phyloP scores from a whole-genome alignment of 2,329 filamentous ascomycete species.

The Colletotrichum paranaense region DNA sequence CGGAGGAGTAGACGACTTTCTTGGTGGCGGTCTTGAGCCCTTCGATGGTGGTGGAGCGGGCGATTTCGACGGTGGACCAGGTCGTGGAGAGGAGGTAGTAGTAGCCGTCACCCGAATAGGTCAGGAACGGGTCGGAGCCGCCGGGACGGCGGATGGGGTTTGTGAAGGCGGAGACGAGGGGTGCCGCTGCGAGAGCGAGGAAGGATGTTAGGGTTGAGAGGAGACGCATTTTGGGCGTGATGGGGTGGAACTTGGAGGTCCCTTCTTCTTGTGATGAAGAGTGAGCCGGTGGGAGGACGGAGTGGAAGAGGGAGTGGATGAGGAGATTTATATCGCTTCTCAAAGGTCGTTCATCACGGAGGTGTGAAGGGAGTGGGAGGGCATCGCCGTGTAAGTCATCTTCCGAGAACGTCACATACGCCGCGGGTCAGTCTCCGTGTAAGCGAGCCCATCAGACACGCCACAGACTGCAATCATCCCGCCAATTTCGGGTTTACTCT shows the following conservation, averaged over 20 bases:
- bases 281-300: background rate
- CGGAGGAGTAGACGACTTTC: constrained; percentile 62
- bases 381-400: background rate
- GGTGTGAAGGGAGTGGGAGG: background rate
- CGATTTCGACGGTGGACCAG: constrained; percentile 65
- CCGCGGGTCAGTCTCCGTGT: background rate
- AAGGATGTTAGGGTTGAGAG: constrained; percentile 33
- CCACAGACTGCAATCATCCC: background rate
- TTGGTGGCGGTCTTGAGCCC: constrained; percentile 64
- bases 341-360: too few species aligned
- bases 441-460: background rate
- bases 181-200: constrained; percentile 28
- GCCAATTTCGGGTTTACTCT: background rate
- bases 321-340: background rate
- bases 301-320: background rate
- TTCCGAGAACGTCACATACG: too few species aligned
- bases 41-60: constrained; percentile 62
- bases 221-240: background rate
- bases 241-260: background rate
- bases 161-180: constrained; percentile 50
- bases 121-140: constrained; percentile 65
- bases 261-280: background rate
- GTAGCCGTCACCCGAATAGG: constrained; percentile 59
- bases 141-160: constrained; percentile 63
- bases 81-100: constrained; percentile 69